Evolutionary conservation across 441 rosid species (phyloP), one percentile per base, ranked within the genome.

Genomic region (Breynia disticha): DNA sequence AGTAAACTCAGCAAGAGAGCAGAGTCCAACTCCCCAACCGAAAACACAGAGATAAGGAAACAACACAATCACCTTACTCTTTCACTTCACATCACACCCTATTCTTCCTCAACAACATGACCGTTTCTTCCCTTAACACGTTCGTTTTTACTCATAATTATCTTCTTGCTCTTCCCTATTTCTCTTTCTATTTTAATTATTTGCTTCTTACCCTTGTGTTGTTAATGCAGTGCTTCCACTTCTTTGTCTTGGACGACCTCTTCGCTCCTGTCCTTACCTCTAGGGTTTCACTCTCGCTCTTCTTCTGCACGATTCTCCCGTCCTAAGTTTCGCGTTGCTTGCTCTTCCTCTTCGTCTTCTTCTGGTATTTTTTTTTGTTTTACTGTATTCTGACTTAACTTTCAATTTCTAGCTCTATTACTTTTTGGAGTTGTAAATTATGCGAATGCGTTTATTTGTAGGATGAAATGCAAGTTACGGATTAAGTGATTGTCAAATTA

Each of bases 181-280:
- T 28, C 38, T 17, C 2, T 13, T 12, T 44, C 4, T 16, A 3
- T 37, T 14, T 5, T 15, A 11, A 22, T 43, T 42, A 11, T 43
- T 48, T 48, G 43, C 9, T 35, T 47, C 54, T 10, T 12, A 38
- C 45, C 35, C 13, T 0, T 41, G 3, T 15, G 44, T 11, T 15
- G 44, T 11, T 9, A 9, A 14, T 53, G 57, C 65, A 73, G 76
- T 70, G 81, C 64, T 8, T 75, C 80, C 65, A 73, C 76, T 53
- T 76, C 72, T 7, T 57, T 74, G 19, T 24, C 67, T 16, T 50
- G 61, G 67, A 49, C 61, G 22, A 55, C 51, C 61, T 63, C 61
- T 55, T 64, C 69, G 35, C 69, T 67, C 42, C 50, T 72, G 18
- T 67, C 71, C 17, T 56, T 66, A 0, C 82, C 65, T 22, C 42